phyloP scores from a whole-genome alignment of 2,329 filamentous ascomycete genomes.

The Fusarium ramigenum region DNA sequence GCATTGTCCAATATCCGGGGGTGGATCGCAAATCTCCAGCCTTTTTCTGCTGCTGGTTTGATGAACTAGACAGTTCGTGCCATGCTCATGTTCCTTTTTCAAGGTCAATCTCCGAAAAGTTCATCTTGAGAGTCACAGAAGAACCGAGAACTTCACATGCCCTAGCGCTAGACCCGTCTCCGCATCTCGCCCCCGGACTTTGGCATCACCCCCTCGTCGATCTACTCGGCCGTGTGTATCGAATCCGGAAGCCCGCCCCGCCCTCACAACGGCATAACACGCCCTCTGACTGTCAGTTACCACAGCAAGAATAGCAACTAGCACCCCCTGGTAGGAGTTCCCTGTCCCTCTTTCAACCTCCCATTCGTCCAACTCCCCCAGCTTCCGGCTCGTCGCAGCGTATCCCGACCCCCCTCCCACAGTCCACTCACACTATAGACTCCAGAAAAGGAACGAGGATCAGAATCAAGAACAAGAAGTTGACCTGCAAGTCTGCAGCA shows the following conservation, averaged over 20 bases:
- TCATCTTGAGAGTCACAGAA: neutral
- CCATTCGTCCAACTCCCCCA: constrained; percentile 14
- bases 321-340: neutral
- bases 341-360: constrained; percentile 19
- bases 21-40: constrained; percentile 10
- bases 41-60: neutral
- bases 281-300: neutral
- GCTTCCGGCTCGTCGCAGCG: constrained; percentile 36
- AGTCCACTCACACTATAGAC: constrained; percentile 10
- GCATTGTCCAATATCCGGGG: constrained; percentile 12
- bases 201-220: constrained; percentile 27
- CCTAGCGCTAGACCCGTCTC: neutral
- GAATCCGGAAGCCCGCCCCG: constrained; percentile 37
- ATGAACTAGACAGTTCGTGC: neutral
- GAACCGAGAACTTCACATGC: constrained; percentile 15
- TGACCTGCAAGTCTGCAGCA: constrained; percentile 8
- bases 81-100: neutral
- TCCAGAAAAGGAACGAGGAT: neutral
- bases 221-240: constrained; percentile 40
- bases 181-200: constrained; percentile 27
- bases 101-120: constrained; percentile 9
- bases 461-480: constrained; percentile 18
- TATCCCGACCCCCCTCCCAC: constrained; percentile 20
- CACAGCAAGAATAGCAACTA: neutral
- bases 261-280: constrained; percentile 1